phyloP scores from a whole-genome alignment of 345 rosid species.

The Isatis tinctoria region DNA sequence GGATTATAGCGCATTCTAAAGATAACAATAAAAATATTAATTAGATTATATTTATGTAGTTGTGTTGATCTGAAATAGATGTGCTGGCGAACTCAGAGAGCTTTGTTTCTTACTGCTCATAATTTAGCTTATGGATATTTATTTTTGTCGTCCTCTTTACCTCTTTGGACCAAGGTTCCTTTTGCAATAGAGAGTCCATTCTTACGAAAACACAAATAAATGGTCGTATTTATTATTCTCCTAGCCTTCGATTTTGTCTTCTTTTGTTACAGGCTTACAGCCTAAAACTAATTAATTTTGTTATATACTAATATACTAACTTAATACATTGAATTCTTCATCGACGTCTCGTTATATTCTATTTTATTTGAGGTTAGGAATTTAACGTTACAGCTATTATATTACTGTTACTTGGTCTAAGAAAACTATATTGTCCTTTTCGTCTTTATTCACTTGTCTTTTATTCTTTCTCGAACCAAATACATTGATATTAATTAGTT shows the following conservation, averaged over 20 bases:
- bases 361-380: background rate
- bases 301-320: background rate
- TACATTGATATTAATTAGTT: background rate
- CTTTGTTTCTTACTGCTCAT: slow-evolving; percentile 12
- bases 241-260: background rate
- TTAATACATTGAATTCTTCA: no score
- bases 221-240: slow-evolving; percentile 3
- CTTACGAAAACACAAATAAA: background rate
- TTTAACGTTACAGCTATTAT: background rate
- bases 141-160: slow-evolving; percentile 8
- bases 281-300: background rate
- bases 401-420: background rate
- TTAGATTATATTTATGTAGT: background rate
- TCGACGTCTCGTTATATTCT: background rate
- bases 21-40: background rate
- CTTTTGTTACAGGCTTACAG: slow-evolving; percentile 3
- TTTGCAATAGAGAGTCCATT: background rate
- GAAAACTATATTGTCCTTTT: background rate
- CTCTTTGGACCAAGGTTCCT: slow-evolving; percentile 15
- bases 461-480: background rate
- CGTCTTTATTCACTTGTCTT: slow-evolving; percentile 15
- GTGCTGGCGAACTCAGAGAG: background rate
- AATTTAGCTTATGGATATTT: slow-evolving; percentile 12
- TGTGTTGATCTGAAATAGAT: background rate
- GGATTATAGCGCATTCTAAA: background rate